phyloP scores from a whole-genome alignment of 2,329 filamentous ascomycete genomes.

The Trichoderma arundinaceum region DNA sequence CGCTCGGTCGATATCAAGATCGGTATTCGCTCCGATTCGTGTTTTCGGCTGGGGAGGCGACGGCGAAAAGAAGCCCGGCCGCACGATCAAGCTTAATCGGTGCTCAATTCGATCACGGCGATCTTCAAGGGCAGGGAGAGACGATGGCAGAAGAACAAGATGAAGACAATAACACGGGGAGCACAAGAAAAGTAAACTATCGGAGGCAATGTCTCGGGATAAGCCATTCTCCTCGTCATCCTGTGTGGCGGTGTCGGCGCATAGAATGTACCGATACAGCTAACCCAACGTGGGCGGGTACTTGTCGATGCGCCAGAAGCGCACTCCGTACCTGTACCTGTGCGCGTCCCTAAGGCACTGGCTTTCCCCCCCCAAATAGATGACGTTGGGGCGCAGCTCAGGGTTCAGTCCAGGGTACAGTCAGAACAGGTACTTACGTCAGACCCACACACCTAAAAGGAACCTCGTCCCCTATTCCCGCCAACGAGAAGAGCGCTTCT shows the following conservation, averaged over 20 bases:
- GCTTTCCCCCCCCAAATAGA: not conserved
- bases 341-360: not conserved
- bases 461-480: not conserved
- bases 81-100: not conserved
- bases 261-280: not conserved
- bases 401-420: not conserved
- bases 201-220: not conserved
- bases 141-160: too few relatives aligned
- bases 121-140: too few relatives aligned
- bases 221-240: constrained; percentile 10
- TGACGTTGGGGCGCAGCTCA: not conserved
- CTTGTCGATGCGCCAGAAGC: not conserved
- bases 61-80: not conserved
- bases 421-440: constrained; percentile 18
- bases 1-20: constrained; percentile 22
- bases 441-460: not conserved
- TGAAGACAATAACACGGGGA: too few relatives aligned
- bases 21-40: constrained; percentile 5
- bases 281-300: not conserved
- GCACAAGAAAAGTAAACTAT: not conserved
- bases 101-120: too few relatives aligned
- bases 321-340: not conserved
- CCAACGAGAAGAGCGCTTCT: constrained; percentile 10
- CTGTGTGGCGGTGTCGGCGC: constrained; percentile 18
- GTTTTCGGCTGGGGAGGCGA: not conserved